These are phyloP conservation scores for Stentor roeselii DNA, from an alignment of 73 alveolate genomes.

Conservation along the genomic window DNA sequence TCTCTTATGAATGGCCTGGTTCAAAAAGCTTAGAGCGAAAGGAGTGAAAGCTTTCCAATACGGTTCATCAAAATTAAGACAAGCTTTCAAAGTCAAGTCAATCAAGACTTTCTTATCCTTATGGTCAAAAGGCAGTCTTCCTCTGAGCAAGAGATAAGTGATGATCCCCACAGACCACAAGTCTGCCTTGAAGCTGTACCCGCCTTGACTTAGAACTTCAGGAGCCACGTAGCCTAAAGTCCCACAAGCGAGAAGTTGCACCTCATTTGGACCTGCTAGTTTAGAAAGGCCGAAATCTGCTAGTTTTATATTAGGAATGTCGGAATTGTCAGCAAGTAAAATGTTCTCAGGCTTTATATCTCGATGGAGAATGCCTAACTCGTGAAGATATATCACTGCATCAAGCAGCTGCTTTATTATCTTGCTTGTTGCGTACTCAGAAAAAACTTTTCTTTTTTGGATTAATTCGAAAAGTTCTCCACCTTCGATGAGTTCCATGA, in stretches of 20 bases:
- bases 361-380: slow-evolving; percentile 64
- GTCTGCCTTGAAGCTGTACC: slow-evolving; percentile 55
- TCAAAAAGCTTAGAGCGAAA: slow-evolving; percentile 29
- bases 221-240: slow-evolving; percentile 70
- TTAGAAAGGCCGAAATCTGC: slow-evolving; percentile 79
- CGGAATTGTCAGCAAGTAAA: slow-evolving; percentile 60
- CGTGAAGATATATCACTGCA: slow-evolving; percentile 53
- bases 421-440: slow-evolving; percentile 59
- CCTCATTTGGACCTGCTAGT: slow-evolving; percentile 54
- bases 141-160: slow-evolving; percentile 14
- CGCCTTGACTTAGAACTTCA: slow-evolving; percentile 53
- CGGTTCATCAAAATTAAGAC: neutral
- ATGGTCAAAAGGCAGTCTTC: slow-evolving; percentile 12
- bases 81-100: neutral
- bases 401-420: slow-evolving; percentile 47
- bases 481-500: slow-evolving; percentile 56
- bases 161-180: slow-evolving; percentile 62
- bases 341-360: slow-evolving; percentile 79
- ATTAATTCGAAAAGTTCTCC: slow-evolving; percentile 68
- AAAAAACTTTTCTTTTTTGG: slow-evolving; percentile 29
- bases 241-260: slow-evolving; percentile 59
- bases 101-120: slow-evolving; percentile 5
- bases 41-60: neutral
- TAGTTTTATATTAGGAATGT: slow-evolving; percentile 51
- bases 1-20: slow-evolving; percentile 3